phyloP scores from a whole-genome alignment of 2,329 filamentous ascomycete genomes.

The Aspergillus bombycis region DNA sequence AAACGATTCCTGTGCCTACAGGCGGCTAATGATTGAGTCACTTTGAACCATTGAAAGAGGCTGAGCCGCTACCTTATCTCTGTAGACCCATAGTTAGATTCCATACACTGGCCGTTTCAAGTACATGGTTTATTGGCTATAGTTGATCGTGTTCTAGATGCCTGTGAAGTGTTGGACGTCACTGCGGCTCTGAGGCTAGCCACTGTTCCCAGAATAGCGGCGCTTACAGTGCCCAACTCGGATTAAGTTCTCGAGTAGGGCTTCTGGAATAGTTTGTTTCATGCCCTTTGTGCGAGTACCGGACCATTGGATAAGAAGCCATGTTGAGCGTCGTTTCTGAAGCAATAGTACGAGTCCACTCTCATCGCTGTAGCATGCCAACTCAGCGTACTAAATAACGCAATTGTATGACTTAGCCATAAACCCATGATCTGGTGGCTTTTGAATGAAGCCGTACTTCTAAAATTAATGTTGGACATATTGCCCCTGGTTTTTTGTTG shows the following conservation, averaged over 20 bases:
- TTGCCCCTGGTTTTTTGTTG: background rate
- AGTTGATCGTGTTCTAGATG: background rate
- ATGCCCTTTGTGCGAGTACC: background rate
- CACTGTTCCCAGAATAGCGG: constrained; percentile 11
- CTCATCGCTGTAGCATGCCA: too few relatives aligned
- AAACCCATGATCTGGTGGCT: background rate
- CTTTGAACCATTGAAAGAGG: background rate
- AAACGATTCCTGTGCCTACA: background rate
- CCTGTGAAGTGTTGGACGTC: background rate
- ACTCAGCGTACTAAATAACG: background rate
- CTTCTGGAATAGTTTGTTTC: constrained; percentile 5
- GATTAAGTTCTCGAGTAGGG: background rate
- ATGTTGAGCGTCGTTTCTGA: background rate
- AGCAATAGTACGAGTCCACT: background rate
- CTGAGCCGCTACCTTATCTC: background rate
- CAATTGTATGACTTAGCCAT: background rate
- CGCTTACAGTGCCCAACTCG: background rate
- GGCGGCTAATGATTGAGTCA: background rate
- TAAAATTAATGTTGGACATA: background rate
- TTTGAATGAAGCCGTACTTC: background rate
- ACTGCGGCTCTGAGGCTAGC: background rate
- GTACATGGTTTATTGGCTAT: background rate
- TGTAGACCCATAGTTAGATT: background rate
- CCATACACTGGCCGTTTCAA: background rate
- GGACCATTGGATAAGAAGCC: constrained; percentile 1